A percentile compares a stretch with the other conserved stretches of the same genome.
Conservation (phyloP, 768 basidiomycete genomes). For the Neoboletus magnificus region DNA sequence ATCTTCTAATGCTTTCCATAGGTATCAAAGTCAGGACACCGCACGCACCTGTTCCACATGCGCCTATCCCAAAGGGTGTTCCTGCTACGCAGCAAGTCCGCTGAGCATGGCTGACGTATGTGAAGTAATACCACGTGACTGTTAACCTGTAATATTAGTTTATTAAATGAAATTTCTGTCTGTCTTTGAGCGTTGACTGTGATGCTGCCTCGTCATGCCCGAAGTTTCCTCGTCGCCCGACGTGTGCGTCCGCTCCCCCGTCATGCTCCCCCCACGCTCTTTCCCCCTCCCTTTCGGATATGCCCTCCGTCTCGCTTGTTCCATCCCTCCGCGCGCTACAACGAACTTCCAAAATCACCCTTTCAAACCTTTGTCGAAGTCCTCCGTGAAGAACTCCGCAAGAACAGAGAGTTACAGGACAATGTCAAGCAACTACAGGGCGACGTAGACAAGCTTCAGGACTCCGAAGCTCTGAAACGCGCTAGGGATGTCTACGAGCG, state of each 20-base stretch:
- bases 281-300: conserved; percentile 32
- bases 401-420: conserved; percentile 93
- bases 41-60: conserved; percentile 68
- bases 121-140: neutral
- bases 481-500: conserved; percentile 91
- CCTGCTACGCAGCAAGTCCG: conserved; percentile 43
- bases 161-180: conserved; percentile 9
- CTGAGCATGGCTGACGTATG: neutral
- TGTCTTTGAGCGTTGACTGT: neutral
- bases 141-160: neutral
- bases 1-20: conserved; percentile 23
- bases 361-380: conserved; percentile 97
- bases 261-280: conserved; percentile 10
- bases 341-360: conserved; percentile 83
- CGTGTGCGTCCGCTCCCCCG: conserved; percentile 23
- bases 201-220: conserved; percentile 51
- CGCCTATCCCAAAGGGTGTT: conserved; percentile 51
- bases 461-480: conserved; percentile 92
- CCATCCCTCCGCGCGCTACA: conserved; percentile 61
- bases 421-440: conserved; percentile 97
- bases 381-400: conserved; percentile 85
- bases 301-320: conserved; percentile 38
- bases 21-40: conserved; percentile 61
- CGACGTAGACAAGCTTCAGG: conserved; percentile 95
- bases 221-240: conserved; percentile 33